Base-by-base conservation (phyloP, 768 basidiomycete species). In the Boletus subparvulus region DNA sequence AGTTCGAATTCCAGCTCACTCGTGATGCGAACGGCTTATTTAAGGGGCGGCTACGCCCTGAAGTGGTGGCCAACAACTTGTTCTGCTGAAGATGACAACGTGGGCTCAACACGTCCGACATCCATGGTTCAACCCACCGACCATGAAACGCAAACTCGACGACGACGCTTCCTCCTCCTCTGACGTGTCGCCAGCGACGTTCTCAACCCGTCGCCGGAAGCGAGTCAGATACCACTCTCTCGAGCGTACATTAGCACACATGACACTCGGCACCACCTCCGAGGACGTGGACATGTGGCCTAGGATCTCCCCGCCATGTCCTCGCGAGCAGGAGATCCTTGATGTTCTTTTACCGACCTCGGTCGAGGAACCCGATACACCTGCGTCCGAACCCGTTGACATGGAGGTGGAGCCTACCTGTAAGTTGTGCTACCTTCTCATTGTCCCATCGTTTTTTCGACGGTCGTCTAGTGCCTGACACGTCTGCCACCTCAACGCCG, bases 341-440 rank as follows among this genome's bases (percentile, higher is more conserved):
- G 14, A 60, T 1, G 58, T 72, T 8, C 37, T 72, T n/a, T 51
- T 69, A 7, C 77, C 78, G 6, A 70, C 65, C 36, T 72, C 72
- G 21, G 64, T 80, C 49, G 81, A 83, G 58, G 81, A 82, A 50
- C 69, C 72, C 19, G 55, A 59, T 3, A 70, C 72, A 0, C 50
- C 62, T 17, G 63, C 74, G 10, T 79, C 74, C 19, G 87, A 90
- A 52, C 74, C 84, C 3, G 78, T 76, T 28, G 80, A 77, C 45
- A 91, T 91, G 88, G 83, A 82, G 58, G 78, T 82, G 6, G 88
- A 87, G 65, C 84, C 81, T 60, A 82, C 87, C 66, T 75, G 89
- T 90, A 70, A 78, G 65, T 45, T 21, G 33, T 50, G 36, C 35
- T 60, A 33, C 40, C 19, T 16, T 60, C 26, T 59, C n/a, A 11